Evolutionary conservation across 2,329 filamentous ascomycete species (phyloP), one percentile per base, ranked within the genome.

Genomic region (Zarea fungicola): DNA sequence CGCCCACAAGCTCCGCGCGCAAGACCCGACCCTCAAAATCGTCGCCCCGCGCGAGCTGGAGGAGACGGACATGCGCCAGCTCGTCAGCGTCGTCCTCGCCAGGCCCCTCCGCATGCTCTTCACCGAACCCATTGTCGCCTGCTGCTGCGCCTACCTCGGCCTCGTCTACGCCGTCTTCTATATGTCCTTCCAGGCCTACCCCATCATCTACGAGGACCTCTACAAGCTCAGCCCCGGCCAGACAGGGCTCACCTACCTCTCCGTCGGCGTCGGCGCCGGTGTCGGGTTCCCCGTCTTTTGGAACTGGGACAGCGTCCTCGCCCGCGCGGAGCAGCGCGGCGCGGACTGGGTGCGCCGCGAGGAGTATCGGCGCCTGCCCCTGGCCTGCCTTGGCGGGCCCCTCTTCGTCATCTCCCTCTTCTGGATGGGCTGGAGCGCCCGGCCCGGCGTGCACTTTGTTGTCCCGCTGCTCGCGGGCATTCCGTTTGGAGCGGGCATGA

Each of bases 121-220:
- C 43, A 83, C 77, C 36, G 88, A 93, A 60, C 82, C 84, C 42
- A 85, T 92, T 42, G 85, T 92, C 7, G 72, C 83, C 21, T 84
- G 81, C 42, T 80, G 78, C 1, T 89, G 83, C 62, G 61, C 80
- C 59, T 91, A 89, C 63, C 72, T 90, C 10, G 81, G 87, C 28
- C 71, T 91, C 23, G 76, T 82, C 28, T 91, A 89, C 60, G 77
- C 71, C 42, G 77, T 79, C 55, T 78, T 79, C 59, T 79, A 80
- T 72, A 87, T 91, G 67, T 89, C 82, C 60, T 89, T 92, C 57
- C 81, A 89, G 62, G 84, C 85, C 3, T 91, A 84, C 62, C 83
- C 83, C 2, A 73, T 84, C 52, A 85, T 89, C 54, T 91, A 88
- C 63, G 69, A 77, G 54, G 61, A 67, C 21, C 61, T 82, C 4